Evolutionary conservation across 2,329 filamentous ascomycete species (phyloP).

Genomic region (Fusarium avenaceum): DNA sequence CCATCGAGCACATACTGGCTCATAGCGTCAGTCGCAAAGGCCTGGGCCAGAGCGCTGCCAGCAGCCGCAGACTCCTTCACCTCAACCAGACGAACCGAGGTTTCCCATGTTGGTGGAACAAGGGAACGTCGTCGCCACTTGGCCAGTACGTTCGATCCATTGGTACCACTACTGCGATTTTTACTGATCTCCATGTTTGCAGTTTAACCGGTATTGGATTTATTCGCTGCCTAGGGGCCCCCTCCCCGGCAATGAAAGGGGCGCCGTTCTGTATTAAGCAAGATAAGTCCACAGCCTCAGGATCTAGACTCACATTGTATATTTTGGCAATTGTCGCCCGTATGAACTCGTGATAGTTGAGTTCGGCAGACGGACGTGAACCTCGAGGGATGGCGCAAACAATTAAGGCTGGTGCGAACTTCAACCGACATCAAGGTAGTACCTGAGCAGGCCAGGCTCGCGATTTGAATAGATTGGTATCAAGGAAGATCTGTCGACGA

Average conservation of each 20-base stretch:
- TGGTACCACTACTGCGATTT: slow-evolving; percentile 34
- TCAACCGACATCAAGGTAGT: slow-evolving; percentile 72
- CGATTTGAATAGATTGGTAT: slow-evolving; percentile 23
- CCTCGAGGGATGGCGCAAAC: slow-evolving; percentile 68
- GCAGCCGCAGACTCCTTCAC: slow-evolving; percentile 79
- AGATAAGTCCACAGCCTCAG: slow-evolving; percentile 23
- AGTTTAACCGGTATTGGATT: slow-evolving; percentile 44
- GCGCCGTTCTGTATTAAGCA: slow-evolving; percentile 44
- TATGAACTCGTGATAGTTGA: slow-evolving; percentile 67
- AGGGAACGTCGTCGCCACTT: slow-evolving; percentile 59
- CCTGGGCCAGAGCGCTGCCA: slow-evolving; percentile 78
- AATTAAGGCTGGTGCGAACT: slow-evolving; percentile 67
- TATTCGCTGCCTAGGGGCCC: slow-evolving; percentile 43
- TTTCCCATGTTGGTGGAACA: slow-evolving; percentile 66
- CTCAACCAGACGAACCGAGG: slow-evolving; percentile 72
- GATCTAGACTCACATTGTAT: slow-evolving; percentile 58
- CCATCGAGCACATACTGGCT: slow-evolving; percentile 81
- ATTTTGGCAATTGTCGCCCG: slow-evolving; percentile 69
- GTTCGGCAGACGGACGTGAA: slow-evolving; percentile 70
- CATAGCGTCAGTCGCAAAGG: slow-evolving; percentile 81
- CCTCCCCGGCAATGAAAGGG: slow-evolving; percentile 39
- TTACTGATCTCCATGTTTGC: slow-evolving; percentile 61
- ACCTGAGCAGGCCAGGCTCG: slow-evolving; percentile 52
- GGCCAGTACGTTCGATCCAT: slow-evolving; percentile 44
- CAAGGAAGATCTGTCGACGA: slow-evolving; percentile 24